Evolutionary conservation across 2,329 filamentous ascomycete genomes (phyloP).

Genomic region (Penicillium sp.): DNA sequence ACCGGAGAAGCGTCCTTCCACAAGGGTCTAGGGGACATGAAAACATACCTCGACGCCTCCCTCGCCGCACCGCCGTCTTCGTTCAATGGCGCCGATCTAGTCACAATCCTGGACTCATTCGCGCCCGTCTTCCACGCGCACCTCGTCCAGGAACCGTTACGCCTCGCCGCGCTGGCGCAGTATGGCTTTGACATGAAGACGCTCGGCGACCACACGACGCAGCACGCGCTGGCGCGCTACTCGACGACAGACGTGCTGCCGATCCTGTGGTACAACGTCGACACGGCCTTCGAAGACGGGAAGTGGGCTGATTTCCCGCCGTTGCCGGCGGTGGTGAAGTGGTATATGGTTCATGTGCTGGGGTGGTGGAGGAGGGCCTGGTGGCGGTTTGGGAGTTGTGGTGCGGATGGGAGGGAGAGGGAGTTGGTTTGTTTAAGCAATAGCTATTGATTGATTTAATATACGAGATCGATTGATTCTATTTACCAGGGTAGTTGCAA

Average conservation of each 20-base stretch:
- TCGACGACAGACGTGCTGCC: background rate
- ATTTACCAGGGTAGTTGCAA: conserved; percentile 63
- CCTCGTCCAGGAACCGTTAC: background rate
- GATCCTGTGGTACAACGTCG: background rate
- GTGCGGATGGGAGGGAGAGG: conserved; percentile 51
- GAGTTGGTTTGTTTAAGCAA: conserved; percentile 58
- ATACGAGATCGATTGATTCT: conserved; percentile 27
- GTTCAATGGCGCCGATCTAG: background rate
- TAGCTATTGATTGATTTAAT: conserved; percentile 50
- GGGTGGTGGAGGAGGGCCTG: background rate
- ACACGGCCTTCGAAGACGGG: background rate
- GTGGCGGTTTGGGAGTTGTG: background rate
- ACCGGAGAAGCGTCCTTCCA: background rate
- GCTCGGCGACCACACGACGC: background rate
- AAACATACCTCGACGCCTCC: background rate
- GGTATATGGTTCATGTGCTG: background rate
- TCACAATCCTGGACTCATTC: background rate
- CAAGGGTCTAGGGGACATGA: background rate
- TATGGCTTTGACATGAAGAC: background rate
- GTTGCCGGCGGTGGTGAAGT: background rate
- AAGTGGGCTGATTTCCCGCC: background rate
- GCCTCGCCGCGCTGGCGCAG: background rate
- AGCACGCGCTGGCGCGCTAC: background rate
- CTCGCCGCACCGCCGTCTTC: background rate
- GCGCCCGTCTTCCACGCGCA: background rate